Evolutionary conservation across 495 filamentous ascomycete genomes (phyloP), one percentile per base, ranked within the genome.

Genomic region (Viridothelium virens): DNA sequence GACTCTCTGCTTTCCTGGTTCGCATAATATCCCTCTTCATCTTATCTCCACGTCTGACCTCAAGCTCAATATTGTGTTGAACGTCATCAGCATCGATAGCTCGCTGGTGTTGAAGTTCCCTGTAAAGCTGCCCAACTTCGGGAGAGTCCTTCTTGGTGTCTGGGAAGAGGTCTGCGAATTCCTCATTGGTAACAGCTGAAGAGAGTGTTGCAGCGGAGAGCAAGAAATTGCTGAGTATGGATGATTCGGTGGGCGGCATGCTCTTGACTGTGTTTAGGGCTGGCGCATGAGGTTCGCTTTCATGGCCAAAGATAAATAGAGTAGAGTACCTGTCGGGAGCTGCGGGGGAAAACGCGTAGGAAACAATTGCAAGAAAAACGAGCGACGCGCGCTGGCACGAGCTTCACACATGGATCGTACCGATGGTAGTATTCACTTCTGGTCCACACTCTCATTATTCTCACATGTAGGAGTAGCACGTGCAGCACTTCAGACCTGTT

Each of bases 131-230:
- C 65, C 83, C 83, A 66, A 95, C 83, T 66, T 90, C 87, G 0
- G 90, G 87, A 50, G 90, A 88, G 41, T 81, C 79, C 63, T 86
- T 88, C 65, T 88, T 80, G 3, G 84, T 76, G 56, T 80, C 84
- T 2, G 91, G 91, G 68, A 96, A 94, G 46, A 94, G 79, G 37
- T 86, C 82, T 38, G 84, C 85, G 78, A 95, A 95, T 68, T 90
- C 83, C 62, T 86, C 79, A 37, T 93, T 77, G 14, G 90, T 85
- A 70, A 93, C 81, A 65, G 91, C 79, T 46, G 86, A 83, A 7
- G 88, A 87, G 63, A 94, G 77, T 37, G 88, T 81, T 3, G 91
- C 86, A 6, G 90, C 87, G 16, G 87, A 79, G 61, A 95, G 85
- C 47, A 96, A 80, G 70, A 93, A 95, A 68, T 87, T 87, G 74